A percentile compares a stretch with the other conserved stretches of the same genome.
These are phyloP conservation scores for Arctostaphylos glauca DNA, from an alignment of 148 eudicot genomes.

Conservation along the genomic window DNA sequence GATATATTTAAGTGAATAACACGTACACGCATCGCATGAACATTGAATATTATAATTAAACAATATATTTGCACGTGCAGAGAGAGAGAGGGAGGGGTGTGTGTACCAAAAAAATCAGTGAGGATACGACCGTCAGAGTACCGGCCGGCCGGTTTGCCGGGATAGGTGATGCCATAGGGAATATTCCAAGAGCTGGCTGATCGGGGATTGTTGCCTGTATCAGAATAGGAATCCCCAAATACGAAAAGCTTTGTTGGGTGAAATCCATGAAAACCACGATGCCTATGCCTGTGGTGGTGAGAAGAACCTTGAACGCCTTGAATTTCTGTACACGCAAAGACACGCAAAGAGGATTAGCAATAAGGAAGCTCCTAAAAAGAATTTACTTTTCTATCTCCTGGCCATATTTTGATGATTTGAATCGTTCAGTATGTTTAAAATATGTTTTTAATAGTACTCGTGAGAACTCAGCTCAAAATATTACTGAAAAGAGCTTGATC, in stretches of 20 bases:
- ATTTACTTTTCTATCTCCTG: no score
- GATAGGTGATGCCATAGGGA: slow-evolving; percentile 76
- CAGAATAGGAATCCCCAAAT: slow-evolving; percentile 87
- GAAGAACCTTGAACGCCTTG: slow-evolving; percentile 4
- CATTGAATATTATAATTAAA: no score
- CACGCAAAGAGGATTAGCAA: background rate
- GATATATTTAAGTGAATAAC: no score
- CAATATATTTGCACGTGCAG: no score
- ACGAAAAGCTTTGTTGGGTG: slow-evolving; percentile 52
- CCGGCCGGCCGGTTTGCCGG: slow-evolving; percentile 73
- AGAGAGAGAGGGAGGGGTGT: no score
- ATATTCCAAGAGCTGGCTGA: slow-evolving; percentile 41
- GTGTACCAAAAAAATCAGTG: slow-evolving; percentile 68
- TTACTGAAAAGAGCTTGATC: no score
- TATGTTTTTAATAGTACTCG: no score
- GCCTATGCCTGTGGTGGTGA: background rate
- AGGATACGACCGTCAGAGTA: slow-evolving; percentile 79
- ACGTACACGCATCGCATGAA: no score
- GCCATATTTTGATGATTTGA: no score
- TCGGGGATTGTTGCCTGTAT: slow-evolving; percentile 55
- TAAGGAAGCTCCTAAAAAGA: background rate
- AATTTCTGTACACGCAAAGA: background rate
- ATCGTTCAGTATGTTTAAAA: no score
- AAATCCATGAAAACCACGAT: background rate
- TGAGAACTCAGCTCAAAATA: no score